A percentile compares a stretch with the other conserved stretches of the same genome.
Conservation (phyloP, 768 basidiomycete species). For the Leucocoprinus birnbaumii region DNA sequence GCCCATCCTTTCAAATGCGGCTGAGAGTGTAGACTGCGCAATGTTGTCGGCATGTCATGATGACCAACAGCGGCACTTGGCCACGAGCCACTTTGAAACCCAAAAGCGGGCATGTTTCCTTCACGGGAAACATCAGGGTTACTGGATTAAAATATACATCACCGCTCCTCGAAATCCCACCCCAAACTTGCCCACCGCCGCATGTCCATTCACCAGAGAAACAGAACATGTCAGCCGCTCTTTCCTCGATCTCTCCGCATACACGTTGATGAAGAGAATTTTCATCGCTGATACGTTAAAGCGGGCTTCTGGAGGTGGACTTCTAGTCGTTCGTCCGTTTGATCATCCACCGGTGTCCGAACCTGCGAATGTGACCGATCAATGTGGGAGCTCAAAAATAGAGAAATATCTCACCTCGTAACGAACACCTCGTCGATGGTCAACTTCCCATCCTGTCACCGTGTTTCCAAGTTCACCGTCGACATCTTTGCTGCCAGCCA, state of each 20-base stretch:
- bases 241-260: background rate
- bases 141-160: background rate
- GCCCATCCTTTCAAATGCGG: too few species aligned
- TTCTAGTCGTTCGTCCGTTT: slow-evolving; percentile 2
- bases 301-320: slow-evolving; percentile 10
- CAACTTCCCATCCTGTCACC: slow-evolving; percentile 21
- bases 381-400: slow-evolving; percentile 1
- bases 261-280: background rate
- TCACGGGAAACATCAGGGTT: too few species aligned
- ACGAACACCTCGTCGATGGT: slow-evolving; percentile 20
- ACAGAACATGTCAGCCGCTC: background rate
- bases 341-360: slow-evolving; percentile 9
- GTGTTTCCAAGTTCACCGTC: slow-evolving; percentile 1
- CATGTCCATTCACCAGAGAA: too few species aligned
- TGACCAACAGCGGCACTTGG: too few species aligned
- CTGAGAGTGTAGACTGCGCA: too few species aligned
- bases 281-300: slow-evolving; percentile 5
- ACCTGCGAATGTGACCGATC: slow-evolving; percentile 5
- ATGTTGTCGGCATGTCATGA: too few species aligned
- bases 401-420: slow-evolving; percentile 21
- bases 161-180: background rate
- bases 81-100: too few species aligned
- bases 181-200: too few species aligned
- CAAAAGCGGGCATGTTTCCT: too few species aligned
- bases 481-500: background rate